A percentile compares a stretch with the other conserved stretches of the same genome.
These are phyloP conservation scores for Cryptococcus sp. DNA, from an alignment of 1,284 basidiomycete genomes.

Conservation along the genomic window DNA sequence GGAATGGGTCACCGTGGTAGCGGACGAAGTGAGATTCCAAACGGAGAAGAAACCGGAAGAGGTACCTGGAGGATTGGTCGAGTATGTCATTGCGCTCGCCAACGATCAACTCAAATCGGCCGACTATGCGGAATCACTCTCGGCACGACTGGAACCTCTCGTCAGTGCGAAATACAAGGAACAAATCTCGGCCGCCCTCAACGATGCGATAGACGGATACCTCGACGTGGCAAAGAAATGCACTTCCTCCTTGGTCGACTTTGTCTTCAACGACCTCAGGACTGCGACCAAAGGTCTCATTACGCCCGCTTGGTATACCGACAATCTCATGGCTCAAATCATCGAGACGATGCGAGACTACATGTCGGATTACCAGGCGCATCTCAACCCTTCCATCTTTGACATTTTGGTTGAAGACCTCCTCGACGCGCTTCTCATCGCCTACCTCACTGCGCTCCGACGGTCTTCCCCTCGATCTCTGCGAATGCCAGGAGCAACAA, in stretches of 20 bases:
- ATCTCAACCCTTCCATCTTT: constrained; percentile 84
- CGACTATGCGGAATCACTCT: constrained; percentile 83
- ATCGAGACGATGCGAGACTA: constrained; percentile 96
- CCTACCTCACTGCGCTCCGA: constrained; percentile 82
- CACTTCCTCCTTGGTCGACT: constrained; percentile 85
- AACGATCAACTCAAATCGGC: constrained; percentile 98
- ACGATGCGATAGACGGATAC: constrained; percentile 96
- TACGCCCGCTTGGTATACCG: constrained; percentile 69
- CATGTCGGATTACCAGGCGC: constrained; percentile 83
- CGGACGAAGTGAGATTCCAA: constrained; percentile 81
- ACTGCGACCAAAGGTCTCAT: constrained; percentile 84
- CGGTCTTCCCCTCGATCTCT: constrained; percentile 68
- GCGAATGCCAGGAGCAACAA: constrained; percentile 74
- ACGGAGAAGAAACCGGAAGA: constrained; percentile 79
- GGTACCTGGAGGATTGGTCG: constrained; percentile 78
- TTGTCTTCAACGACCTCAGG: constrained; percentile 92
- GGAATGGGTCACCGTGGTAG: constrained; percentile 79
- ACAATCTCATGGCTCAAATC: constrained; percentile 60
- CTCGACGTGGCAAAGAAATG: constrained; percentile 97
- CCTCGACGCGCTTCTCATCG: constrained; percentile 82
- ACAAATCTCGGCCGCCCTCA: constrained; percentile 76
- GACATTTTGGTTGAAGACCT: constrained; percentile 91
- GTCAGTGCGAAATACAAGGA: constrained; percentile 88
- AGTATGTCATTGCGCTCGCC: constrained; percentile 95
- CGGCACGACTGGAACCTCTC: constrained; percentile 77